Percentiles rank a stretch among this genome's conserved stretches.
Evolutionary conservation across 208 protist species (phyloP).

Genomic region (Crithidia brevicula): DNA sequence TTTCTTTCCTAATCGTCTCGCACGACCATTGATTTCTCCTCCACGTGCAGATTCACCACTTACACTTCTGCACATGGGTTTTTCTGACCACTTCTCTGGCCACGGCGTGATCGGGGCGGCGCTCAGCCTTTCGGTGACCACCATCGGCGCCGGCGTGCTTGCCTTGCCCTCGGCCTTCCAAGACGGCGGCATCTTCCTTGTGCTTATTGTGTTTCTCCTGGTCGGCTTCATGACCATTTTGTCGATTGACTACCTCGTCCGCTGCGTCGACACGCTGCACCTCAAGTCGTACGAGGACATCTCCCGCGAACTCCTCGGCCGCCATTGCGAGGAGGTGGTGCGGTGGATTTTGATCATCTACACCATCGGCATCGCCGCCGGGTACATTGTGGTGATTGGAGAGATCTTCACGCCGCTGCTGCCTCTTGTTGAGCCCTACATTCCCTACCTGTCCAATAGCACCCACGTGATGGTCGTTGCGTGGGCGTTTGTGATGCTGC

Average conservation of each 20-base stretch:
- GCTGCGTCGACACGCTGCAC: constrained; percentile 60
- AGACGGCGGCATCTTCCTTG: constrained; percentile 63
- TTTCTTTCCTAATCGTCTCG: too few relatives aligned
- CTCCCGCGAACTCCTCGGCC: constrained; percentile 67
- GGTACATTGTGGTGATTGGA: constrained; percentile 81
- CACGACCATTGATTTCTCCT: too few relatives aligned
- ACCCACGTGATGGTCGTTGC: constrained; percentile 54
- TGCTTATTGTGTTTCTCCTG: constrained; percentile 39
- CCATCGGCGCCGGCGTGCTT: constrained; percentile 73
- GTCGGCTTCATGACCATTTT: constrained; percentile 61
- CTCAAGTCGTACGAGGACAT: constrained; percentile 86
- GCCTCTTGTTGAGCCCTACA: constrained; percentile 42
- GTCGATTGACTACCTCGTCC: constrained; percentile 79
- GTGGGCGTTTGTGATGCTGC: constrained; percentile 71
- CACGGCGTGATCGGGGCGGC: constrained; percentile 45
- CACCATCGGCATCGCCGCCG: constrained; percentile 65
- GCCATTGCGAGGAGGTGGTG: constrained; percentile 58
- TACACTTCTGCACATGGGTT: constrained; percentile 11
- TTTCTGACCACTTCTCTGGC: constrained; percentile 20
- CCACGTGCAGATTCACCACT: not conserved
- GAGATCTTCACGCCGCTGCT: constrained; percentile 73
- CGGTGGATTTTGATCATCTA: constrained; percentile 82
- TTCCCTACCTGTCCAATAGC: constrained; percentile 51
- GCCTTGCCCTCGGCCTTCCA: constrained; percentile 67
- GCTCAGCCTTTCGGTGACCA: constrained; percentile 70